These are phyloP conservation scores for Auxenochlorella protothecoides DNA, from an alignment of 139 green algal species.

Conservation along the genomic window DNA sequence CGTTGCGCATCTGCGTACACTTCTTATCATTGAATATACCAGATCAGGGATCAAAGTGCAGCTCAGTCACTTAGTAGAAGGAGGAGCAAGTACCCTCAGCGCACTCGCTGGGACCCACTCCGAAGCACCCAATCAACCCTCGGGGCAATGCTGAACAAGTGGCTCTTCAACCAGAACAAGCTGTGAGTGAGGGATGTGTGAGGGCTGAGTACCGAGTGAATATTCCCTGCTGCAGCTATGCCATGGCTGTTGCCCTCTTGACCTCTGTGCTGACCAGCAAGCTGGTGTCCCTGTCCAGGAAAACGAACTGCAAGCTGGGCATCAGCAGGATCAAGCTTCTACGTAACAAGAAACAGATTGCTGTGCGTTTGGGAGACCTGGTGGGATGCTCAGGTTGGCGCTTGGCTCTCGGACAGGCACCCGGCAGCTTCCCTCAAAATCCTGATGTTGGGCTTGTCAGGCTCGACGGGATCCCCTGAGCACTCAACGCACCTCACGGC, in stretches of 20 bases:
- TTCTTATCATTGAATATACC: no score
- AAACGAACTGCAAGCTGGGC: slow-evolving; percentile 59
- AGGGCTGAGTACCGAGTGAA: background rate
- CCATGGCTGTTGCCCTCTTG: background rate
- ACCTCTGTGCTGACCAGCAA: background rate
- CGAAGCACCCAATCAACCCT: no score
- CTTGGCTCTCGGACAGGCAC: no score
- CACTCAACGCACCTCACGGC: background rate
- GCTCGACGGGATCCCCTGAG: background rate
- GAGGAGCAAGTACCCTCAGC: no score
- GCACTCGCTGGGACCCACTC: no score
- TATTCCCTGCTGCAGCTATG: background rate
- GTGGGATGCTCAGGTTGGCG: background rate
- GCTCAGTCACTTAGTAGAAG: no score
- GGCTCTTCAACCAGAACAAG: slow-evolving; percentile 3
- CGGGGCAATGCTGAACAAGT: background rate
- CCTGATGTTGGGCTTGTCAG: background rate
- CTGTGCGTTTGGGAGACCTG: slow-evolving; percentile 8
- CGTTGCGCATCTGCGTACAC: background rate
- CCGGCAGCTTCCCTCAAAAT: background rate
- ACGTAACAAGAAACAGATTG: slow-evolving; percentile 57
- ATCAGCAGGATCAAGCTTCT: slow-evolving; percentile 61
- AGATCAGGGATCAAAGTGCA: no score
- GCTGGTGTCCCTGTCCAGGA: slow-evolving; percentile 22
- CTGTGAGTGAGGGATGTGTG: background rate